Evolutionary conservation across 768 basidiomycete genomes (phyloP), one percentile per base, ranked within the genome.

Genomic region (Tricholoma terreum): DNA sequence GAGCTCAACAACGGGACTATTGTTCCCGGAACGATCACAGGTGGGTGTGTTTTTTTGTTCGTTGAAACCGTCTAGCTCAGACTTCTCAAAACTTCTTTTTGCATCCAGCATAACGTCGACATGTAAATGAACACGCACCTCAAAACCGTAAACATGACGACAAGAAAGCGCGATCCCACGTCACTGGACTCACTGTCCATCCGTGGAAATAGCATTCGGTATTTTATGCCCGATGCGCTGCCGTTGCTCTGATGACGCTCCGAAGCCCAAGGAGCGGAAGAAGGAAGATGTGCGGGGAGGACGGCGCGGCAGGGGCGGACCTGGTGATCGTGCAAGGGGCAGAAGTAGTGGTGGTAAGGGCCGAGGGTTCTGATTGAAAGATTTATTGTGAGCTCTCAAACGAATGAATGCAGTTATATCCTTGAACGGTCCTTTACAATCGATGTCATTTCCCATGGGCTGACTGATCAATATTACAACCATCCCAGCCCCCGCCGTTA

Each of bases 51-150:
- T 22, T 42, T 36, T 22, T 9, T 42, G n/a, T 19, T 56, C 31
- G 53, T 30, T 49, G 40, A 33, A 33, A 58, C 48, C 14, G 8
- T 12, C 6, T 53, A n/a, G n/a, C n/a, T n/a, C n/a, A 30, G 33
- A 46, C 50, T 24, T 46, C 57, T 58, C 42, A 60, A 38, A 19
- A 31, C 6, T 49, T 11, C 14, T 6, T 27, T 27, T 6, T 27
- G 24, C 6, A 27, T 43, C 53, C 7, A 48, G 27, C 46, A 14
- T 55, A 43, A 27, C 38, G 97, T 99, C 50, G 96, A 99, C 75
- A 94, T 96, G 83, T 94, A 96, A 68, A 99, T 99, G 96, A 98
- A 98, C 78, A 98, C 96, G 3, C 90, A 98, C 65, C 81, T 99
- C 52, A 99, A 99, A 80, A 92, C 94, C 49, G 92, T 99, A 62